A percentile compares a stretch with the other conserved stretches of the same genome.
Evolutionary conservation across 2,329 filamentous ascomycete species (phyloP).

Genomic region (Botrytis cinerea): DNA sequence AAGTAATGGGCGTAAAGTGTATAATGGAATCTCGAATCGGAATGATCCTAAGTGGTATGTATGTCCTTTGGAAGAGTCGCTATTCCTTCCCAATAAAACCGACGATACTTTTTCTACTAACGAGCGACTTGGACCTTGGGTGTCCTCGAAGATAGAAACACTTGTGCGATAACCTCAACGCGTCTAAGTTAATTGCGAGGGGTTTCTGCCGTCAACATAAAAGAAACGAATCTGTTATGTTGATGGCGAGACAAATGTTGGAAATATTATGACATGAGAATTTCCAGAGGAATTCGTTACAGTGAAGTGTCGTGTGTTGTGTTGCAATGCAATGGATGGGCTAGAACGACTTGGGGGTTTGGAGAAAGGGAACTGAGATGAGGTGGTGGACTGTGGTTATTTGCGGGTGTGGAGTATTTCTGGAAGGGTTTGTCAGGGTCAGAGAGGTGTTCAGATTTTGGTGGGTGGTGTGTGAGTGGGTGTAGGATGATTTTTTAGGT

Average conservation of each 20-base stretch:
- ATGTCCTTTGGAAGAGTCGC: conserved; percentile 11
- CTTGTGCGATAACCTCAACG: conserved; percentile 35
- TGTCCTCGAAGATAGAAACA: conserved; percentile 37
- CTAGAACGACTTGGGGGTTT: conserved; percentile 9
- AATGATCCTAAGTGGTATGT: neutral
- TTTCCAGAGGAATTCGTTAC: conserved; percentile 1
- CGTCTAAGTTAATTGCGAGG: conserved; percentile 28
- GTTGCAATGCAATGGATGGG: neutral
- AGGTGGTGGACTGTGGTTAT: conserved; percentile 14
- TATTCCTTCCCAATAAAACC: conserved; percentile 16
- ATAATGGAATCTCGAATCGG: conserved; percentile 2
- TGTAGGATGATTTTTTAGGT: neutral
- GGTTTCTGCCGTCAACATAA: conserved; percentile 30
- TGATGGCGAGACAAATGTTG: conserved; percentile 30
- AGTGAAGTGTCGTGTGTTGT: conserved; percentile 12
- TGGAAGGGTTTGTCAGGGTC: conserved; percentile 1
- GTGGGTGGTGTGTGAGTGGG: no score
- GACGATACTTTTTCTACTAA: conserved; percentile 29
- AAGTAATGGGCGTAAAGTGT: neutral
- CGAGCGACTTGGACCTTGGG: conserved; percentile 40
- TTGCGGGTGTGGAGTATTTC: conserved; percentile 9
- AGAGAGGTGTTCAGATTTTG: conserved; percentile 8
- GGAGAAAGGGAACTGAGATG: conserved; percentile 16
- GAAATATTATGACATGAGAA: conserved; percentile 34
- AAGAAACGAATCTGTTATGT: conserved; percentile 25